These are phyloP conservation scores for Achaetomium macrosporum DNA, from an alignment of 2,329 filamentous ascomycete species.

Conservation along the genomic window DNA sequence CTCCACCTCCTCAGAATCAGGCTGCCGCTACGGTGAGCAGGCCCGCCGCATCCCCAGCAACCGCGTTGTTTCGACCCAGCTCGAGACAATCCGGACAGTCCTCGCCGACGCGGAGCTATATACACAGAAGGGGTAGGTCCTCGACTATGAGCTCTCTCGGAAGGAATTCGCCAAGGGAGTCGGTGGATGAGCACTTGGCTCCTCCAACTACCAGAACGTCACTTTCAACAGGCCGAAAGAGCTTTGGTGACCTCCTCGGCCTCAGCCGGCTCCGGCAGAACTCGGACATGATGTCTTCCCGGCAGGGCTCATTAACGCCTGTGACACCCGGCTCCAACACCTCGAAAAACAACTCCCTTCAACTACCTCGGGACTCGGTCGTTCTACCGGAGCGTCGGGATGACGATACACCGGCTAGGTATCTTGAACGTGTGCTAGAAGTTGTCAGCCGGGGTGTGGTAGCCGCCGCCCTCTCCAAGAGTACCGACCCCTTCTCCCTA, in stretches of 20 bases:
- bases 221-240: conserved; percentile 85
- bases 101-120: conserved; percentile 54
- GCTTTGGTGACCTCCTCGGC: conserved; percentile 82
- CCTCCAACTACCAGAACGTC: conserved; percentile 69
- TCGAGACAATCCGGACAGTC: conserved; percentile 59
- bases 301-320: conserved; percentile 63
- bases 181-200: conserved; percentile 63
- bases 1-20: conserved; percentile 31
- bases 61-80: conserved; percentile 44
- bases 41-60: conserved; percentile 40
- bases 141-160: conserved; percentile 84
- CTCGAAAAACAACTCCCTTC: conserved; percentile 80
- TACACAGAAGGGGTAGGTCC: conserved; percentile 67
- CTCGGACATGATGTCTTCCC: conserved; percentile 61
- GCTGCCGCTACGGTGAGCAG: conserved; percentile 31
- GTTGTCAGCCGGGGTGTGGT: conserved; percentile 75
- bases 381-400: conserved; percentile 74
- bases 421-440: conserved; percentile 77
- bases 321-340: conserved; percentile 62
- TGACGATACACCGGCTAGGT: conserved; percentile 84
- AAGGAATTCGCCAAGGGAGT: conserved; percentile 44
- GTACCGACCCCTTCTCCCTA: conserved; percentile 74
- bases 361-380: conserved; percentile 64
- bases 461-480: conserved; percentile 78
- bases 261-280: conserved; percentile 75